Base-by-base conservation (phyloP, 73 alveolate genomes). In the Halteria grandinella region DNA sequence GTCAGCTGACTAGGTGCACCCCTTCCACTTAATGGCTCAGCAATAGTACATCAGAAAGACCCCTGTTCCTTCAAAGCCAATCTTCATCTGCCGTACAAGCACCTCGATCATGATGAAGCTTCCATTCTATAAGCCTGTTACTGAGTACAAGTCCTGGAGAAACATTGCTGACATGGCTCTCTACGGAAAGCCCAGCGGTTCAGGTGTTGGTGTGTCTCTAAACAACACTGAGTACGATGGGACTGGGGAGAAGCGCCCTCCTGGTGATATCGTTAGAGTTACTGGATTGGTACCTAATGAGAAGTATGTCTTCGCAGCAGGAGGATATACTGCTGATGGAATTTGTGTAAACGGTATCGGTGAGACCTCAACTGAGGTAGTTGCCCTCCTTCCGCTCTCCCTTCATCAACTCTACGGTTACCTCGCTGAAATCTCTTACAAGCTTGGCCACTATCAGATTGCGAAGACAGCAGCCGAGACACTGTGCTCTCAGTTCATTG, bases 251-350 rank as follows among this genome's bases (percentile, higher is more conserved):
- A 87, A 75, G 50, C 44, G 62, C 10, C 44, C 33, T 6, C 80
- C 81, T 8, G 94, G 97, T 18, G 80, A 87, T 17, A 73, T 82
- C 0, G 92, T 93, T 11, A 88, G 95, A 11, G 91, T 95, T 36
- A 92, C 87, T 53, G 88, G 91, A 51, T 89, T 95, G 66, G 69
- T 87, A 59, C 93, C 91, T 57, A 95, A 95, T 83, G 95, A 91
- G 75, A 95, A 90, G 73, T 93, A 95, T 86, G 95, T 95, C 72
- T 95, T 93, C 83, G 99, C 99, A 25, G 91, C 92, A 43, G 97
- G 96, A 3, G 99, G 95, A 0, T 95, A 90, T 79, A 93, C 95
- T 24, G 73, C 75, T 45, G 98, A 89, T 60, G 97, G 91, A 5
- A 79, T 89, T 1, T 86, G 93, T 47, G 92, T 93, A 27, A 93